Conservation (phyloP, 2,329 filamentous ascomycete genomes). For the Alternaria sp. region DNA sequence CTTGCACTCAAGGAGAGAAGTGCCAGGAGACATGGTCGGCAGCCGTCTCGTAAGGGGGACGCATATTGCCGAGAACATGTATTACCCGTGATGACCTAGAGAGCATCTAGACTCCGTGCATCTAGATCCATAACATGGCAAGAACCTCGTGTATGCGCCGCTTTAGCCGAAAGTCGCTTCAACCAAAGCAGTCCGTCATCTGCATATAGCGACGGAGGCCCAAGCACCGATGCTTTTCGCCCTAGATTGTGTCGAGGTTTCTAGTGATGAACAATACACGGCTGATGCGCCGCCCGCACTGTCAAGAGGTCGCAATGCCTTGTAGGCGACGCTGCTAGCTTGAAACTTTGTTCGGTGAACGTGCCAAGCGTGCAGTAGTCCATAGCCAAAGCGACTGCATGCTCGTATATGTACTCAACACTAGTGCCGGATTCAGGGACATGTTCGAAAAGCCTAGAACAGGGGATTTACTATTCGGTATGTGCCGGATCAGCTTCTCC, state of each 20-base stretch:
- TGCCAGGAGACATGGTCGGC: background rate
- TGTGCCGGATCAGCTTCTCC: too few relatives aligned
- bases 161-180: constrained; percentile 6
- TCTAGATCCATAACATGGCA: background rate
- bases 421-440: background rate
- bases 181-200: background rate
- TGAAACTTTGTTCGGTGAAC: background rate
- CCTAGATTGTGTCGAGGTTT: too few relatives aligned
- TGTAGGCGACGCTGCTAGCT: constrained; percentile 1
- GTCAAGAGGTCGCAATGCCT: background rate
- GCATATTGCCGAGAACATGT: background rate
- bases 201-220: background rate
- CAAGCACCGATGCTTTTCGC: background rate
- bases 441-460: constrained; percentile 1
- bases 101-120: background rate
- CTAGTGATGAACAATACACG: background rate
- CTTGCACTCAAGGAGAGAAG: background rate
- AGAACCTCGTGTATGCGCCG: constrained; percentile 5
- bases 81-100: background rate
- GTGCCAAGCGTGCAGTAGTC: constrained; percentile 4
- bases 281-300: background rate
- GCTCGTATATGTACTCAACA: constrained; percentile 15
- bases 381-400: background rate
- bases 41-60: background rate
- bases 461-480: background rate